Percentiles rank a stretch among this genome's conserved stretches.
These are phyloP conservation scores for Neocucurbitaria cava DNA, from an alignment of 2,329 filamentous ascomycete genomes.

Conservation along the genomic window DNA sequence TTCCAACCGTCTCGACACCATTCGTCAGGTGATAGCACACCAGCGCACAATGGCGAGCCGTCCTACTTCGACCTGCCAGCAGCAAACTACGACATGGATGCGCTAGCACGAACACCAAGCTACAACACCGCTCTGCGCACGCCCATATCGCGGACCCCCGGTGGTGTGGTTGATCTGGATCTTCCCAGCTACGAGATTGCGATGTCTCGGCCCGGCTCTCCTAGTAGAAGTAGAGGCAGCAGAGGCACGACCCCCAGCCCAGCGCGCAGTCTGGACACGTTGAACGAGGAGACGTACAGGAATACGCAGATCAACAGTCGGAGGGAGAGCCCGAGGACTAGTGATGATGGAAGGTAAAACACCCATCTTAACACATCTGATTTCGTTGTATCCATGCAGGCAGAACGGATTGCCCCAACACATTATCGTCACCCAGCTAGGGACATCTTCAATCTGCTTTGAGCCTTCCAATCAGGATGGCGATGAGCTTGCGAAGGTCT, in stretches of 20 bases:
- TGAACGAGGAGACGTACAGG: constrained; percentile 47
- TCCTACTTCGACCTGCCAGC: constrained; percentile 31
- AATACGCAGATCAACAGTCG: constrained; percentile 46
- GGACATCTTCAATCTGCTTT: background rate
- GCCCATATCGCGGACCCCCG: constrained; percentile 49
- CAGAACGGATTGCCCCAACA: background rate
- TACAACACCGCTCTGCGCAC: constrained; percentile 59
- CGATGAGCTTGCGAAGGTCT: background rate
- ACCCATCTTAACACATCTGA: constrained; percentile 13
- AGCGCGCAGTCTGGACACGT: constrained; percentile 40
- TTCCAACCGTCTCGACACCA: constrained; percentile 36
- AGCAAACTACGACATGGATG: constrained; percentile 51
- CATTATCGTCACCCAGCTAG: background rate
- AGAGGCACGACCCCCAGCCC: constrained; percentile 44
- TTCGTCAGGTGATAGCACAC: constrained; percentile 46
- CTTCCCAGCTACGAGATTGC: constrained; percentile 56
- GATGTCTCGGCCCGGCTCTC: constrained; percentile 52
- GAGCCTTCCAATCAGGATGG: background rate
- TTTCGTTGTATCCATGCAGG: background rate
- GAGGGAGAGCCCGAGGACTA: constrained; percentile 32
- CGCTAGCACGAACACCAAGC: constrained; percentile 57
- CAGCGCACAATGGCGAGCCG: constrained; percentile 34
- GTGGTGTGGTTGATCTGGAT: constrained; percentile 44
- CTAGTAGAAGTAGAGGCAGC: constrained; percentile 38
- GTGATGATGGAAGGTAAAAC: constrained; percentile 35